Evolutionary conservation across 1,284 basidiomycete species (phyloP), one percentile per base, ranked within the genome.

Genomic region (Ceratobasidium sp.): DNA sequence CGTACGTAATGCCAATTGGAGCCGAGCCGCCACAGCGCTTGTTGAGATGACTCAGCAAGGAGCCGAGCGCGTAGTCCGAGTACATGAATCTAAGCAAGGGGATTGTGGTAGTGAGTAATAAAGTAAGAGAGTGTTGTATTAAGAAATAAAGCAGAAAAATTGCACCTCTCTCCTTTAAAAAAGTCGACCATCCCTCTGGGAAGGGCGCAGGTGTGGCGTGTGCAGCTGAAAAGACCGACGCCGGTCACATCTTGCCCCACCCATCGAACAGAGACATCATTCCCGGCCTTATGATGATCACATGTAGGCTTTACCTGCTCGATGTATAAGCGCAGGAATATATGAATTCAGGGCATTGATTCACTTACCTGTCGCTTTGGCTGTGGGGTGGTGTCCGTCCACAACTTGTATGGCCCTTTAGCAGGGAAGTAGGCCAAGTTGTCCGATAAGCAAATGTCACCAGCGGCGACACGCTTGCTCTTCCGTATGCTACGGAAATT

Each of bases 211-310:
- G 41, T 57, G 33, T 71, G 66, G 24, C 66, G 41, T 4, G 66
- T 36, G 19, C 66, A 71, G 2, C 22, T 71, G 4, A 44, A 45
- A 9, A 45, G 22, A 9, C 66, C 66, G 14, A 71, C 41, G 2
- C 66, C 66, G 7, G 66, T 71, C 1, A 57, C 54, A 33, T 71
- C 66, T 0, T 31, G 54, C 6, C 66, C 54, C 1, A n/a, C 53
- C 53, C 24, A 59, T 29, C 33, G 3, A 14, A 57, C 53, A 5
- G 31, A 71, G 0, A 11, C 48, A 27, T 29, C 66, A 1, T 45
- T 56, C 1, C 27, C 66, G 7, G 66, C 66, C 54, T 48, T 47
- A 31, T 66, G 63, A 22, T 66, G 45, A 33, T 66, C 47, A 53
- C 63, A 53, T 7, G 50, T 9, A 7, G 50, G 50, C 27, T 53